Evolutionary conservation across 805 yeast genomes (phyloP), one percentile per base, ranked within the genome.

Genomic region (Metschnikowia gruessii): DNA sequence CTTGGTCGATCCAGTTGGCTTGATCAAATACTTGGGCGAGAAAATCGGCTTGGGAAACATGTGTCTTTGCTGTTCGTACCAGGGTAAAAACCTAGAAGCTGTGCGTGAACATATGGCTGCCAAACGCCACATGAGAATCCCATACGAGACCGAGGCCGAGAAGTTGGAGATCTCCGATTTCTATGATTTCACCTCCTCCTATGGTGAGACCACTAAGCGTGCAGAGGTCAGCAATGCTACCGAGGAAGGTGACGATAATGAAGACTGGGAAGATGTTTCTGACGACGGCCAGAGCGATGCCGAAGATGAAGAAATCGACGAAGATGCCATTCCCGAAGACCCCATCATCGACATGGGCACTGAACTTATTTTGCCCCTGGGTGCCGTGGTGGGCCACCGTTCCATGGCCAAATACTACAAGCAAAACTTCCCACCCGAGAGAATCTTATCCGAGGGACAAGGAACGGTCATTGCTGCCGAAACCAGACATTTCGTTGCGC

Each of bases 41-140:
- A 83, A 85, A 56, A 80, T 92, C 45, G 86, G 91, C 9, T 75
- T 83, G 37, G 97, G 97, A 33, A 83, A 87, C 55, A 79, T 85
- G 53, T 94, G 99, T 63, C 66, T 92, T 39, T 78, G 81, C 44
- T 94, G 99, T 64, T 73, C 74, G 28, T 94, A 83, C 62, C 85
- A 87, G 64, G 98, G 98, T n/a, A 78, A 80, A 51, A 80, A 82
- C 44, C 61, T 92, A 26, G 95, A 87, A 59, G 86, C 96, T 50
- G 90, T 87, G 10, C 82, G 96, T 55, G 94, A 88, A 36, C 99
- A 94, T 65, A 84, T 89, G 86, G 57, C 74, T 4, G 77, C 85
- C 8, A 94, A 94, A 65, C 81, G 89, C 48, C 99, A 94, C 65
- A 85, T 92, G 70, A 79, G 81, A 60, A 76, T 94, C 50, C 97